Conservation (phyloP, 495 filamentous ascomycete species). For the Podospora appendiculata region DNA sequence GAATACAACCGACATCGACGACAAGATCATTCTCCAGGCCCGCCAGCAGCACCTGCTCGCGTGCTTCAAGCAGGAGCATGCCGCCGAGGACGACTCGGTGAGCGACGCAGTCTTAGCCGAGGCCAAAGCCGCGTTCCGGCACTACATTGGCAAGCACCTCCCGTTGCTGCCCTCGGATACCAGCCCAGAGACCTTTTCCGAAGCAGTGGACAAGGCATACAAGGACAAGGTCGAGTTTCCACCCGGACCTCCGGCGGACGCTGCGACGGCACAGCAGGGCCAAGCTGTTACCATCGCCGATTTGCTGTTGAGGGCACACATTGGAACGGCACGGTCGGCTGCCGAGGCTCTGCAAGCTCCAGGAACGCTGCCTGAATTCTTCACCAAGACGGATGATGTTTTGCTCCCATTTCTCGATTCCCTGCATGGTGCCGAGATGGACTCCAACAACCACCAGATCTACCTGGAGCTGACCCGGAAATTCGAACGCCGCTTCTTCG, state of each 20-base stretch:
- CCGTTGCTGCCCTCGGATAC: slow-evolving; percentile 17
- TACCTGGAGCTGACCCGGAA: slow-evolving; percentile 60
- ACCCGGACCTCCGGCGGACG: slow-evolving; percentile 1
- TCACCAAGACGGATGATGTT: slow-evolving; percentile 29
- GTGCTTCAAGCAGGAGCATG: slow-evolving; percentile 26
- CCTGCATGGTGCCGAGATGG: slow-evolving; percentile 37
- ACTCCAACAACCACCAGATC: slow-evolving; percentile 47
- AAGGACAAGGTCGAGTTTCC: slow-evolving; percentile 4
- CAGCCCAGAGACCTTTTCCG: slow-evolving; percentile 14
- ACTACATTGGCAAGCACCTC: slow-evolving; percentile 22
- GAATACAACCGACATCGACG: slow-evolving; percentile 79
- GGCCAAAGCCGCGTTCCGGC: slow-evolving; percentile 15
- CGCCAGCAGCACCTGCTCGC: slow-evolving; percentile 63
- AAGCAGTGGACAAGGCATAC: slow-evolving; percentile 15
- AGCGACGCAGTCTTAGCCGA: slow-evolving; percentile 13
- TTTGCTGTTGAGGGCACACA: slow-evolving; percentile 16
- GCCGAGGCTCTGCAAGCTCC: slow-evolving; percentile 26
- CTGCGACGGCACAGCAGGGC: slow-evolving; percentile 2
- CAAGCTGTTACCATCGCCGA: slow-evolving; percentile 39
- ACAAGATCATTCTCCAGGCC: slow-evolving; percentile 74
- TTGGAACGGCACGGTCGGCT: slow-evolving; percentile 24
- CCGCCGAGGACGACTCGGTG: slow-evolving; percentile 11
- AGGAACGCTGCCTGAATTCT: slow-evolving; percentile 13
- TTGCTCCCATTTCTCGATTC: slow-evolving; percentile 64
- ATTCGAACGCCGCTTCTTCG: slow-evolving; percentile 62